Evolutionary conservation across 148 eudicot species (phyloP), one percentile per base, ranked within the genome.

Genomic region (Vaccinium darrowii): DNA sequence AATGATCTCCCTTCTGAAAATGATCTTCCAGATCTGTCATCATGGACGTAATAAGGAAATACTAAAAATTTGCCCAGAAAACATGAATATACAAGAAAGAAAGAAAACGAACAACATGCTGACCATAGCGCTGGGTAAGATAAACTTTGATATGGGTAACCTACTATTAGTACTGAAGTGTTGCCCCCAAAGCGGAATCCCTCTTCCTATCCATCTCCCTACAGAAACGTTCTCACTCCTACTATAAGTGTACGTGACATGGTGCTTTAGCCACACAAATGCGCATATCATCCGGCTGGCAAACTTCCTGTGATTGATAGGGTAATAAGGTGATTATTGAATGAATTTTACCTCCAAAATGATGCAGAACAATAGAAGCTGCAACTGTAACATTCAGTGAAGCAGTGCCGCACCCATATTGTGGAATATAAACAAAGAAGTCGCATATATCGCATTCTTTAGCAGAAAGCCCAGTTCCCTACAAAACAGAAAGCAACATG

Each of bases 341-440:
- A 47, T 12, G n/a, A 39, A 79, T 74, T 58, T 79, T 91, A 95
- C 99, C 98, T 85, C 91, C 98, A 88, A 92, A 97, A 57, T 97
- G 98, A 94, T 97, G 99, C 39, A 97, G 92, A 47, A 95, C 94
- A 58, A 97, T 95, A 65, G 99, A 97, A 86, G 98, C 99, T 81
- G 99, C 98, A 27, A 95, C 94, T 51, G 99, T 97, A 82, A 97
- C 98, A 85, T 97, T 95, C 73, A 97, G 80, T 13, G 98, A 97
- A 84, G 98, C 99, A 83, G 99, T 97, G 79, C 99, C 99, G 89
- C 98, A 89, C n/a, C 99, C 99, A 86, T 95, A 94, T 89, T 97
- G 99, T 33, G 99, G 98, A 88, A 97, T 97, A 77, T 95, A 97
- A 62, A 95, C 92, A 87, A 97, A 97, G 85, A 93, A 97, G 87